Base-by-base conservation (phyloP, 1,284 basidiomycete species). In the Crucibulum cyathiforme region DNA sequence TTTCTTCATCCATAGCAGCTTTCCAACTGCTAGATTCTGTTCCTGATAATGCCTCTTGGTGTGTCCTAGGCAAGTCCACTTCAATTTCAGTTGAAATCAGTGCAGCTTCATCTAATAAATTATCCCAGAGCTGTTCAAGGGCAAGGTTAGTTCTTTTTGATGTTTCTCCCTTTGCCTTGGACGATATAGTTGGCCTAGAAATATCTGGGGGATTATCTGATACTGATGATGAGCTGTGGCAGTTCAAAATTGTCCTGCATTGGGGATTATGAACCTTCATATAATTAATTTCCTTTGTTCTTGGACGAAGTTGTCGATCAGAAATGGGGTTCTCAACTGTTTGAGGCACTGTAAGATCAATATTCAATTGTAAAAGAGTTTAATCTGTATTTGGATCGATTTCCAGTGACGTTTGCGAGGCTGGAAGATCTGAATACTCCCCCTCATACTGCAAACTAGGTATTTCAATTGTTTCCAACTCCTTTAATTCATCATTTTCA, bases 1-100 rank as follows among this genome's bases (percentile, higher is more conserved):
- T 46, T 49, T 74, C 70, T 37, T 64, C 63, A 3, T 66, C 57
- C 17, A 71, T 66, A 6, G 65, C 70, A 48, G 51, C 54, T 43
- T 62, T 54, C 71, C 71, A 74, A 7, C 60, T 8, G 1, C 45
- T 13, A 1, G 35, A 43, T 31, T 65, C 54, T 8, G 19, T 13
- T 15, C 60, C 56, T 1, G 38, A 9, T 7, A 59, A 34, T 31
- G 64, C 64, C 31, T 63, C 58, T 10, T 63, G 50, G 34, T 50
- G 13, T 15, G 19, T 52, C 49, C n/a, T 24, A n/a, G 55, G 54
- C 38, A 53, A 1, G 8, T 34, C 37, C 10, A 46, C 41, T 36
- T 31, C 19, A 17, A 31, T 31, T 31, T 56, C 48, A 3, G 1
- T 19, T 36, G 48, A 31, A 9, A 17, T 31, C 6, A 56, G 37